These are phyloP conservation scores for Mucor irregularis DNA, from an alignment of 371 early-diverging fungal species.

Conservation along the genomic window DNA sequence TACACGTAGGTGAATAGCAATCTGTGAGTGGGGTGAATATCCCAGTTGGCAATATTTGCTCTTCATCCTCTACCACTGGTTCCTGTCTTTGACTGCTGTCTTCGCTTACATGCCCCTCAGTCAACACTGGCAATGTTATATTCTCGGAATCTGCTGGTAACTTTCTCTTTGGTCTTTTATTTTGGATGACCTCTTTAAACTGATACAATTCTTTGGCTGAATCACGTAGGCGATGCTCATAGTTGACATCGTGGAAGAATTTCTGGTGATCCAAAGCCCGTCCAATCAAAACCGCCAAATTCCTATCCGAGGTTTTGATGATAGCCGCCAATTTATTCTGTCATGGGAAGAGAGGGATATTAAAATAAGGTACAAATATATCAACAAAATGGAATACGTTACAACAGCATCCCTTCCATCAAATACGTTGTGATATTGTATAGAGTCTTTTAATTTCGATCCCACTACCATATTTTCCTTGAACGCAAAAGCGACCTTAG, in stretches of 20 bases:
- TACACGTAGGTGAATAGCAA: slow-evolving; percentile 81
- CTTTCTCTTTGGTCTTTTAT: slow-evolving; percentile 16
- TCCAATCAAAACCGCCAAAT: slow-evolving; percentile 80
- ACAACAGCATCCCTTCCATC: slow-evolving; percentile 86
- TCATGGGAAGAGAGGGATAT: no score
- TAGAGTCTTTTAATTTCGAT: slow-evolving; percentile 72
- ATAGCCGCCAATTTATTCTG: slow-evolving; percentile 74
- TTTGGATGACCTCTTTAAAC: slow-evolving; percentile 56
- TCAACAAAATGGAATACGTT: slow-evolving; percentile 11
- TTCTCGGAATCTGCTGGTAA: slow-evolving; percentile 8
- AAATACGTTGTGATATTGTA: slow-evolving; percentile 82
- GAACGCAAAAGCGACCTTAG: slow-evolving; percentile 78
- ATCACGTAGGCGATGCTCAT: slow-evolving; percentile 82
- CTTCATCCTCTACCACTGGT: slow-evolving; percentile 27
- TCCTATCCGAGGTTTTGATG: slow-evolving; percentile 83
- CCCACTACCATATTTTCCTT: slow-evolving; percentile 46
- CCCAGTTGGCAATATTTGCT: slow-evolving; percentile 65
- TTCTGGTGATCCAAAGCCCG: slow-evolving; percentile 87
- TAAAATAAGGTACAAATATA: slow-evolving; percentile 1
- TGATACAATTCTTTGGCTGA: slow-evolving; percentile 76
- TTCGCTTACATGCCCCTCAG: no score
- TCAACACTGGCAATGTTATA: no score
- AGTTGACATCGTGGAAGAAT: slow-evolving; percentile 89
- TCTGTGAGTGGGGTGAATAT: slow-evolving; percentile 85
- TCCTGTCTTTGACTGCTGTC: no score